A percentile compares a stretch with the other conserved stretches of the same genome.
Evolutionary conservation across 140 eudicot species (phyloP).

Genomic region (Stevia rebaudiana): DNA sequence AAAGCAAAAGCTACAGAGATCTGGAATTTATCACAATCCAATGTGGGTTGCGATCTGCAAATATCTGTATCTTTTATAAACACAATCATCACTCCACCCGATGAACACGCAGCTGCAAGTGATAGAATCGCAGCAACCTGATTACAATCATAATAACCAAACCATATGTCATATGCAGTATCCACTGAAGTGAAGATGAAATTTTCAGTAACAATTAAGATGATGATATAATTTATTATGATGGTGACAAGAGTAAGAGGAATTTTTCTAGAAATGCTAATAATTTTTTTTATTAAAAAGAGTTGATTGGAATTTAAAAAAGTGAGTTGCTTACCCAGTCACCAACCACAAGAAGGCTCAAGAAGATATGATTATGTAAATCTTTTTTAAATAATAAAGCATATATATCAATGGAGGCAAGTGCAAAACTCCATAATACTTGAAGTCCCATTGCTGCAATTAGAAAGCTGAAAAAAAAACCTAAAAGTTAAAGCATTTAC

Average conservation of each 20-base stretch:
- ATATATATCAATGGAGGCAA: constrained; percentile 65
- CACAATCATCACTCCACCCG: constrained; percentile 76
- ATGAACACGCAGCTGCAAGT: constrained; percentile 79
- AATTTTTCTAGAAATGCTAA: too few species aligned
- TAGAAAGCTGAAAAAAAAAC: constrained; percentile 51
- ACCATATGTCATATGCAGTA: neutral
- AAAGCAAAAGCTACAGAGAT: constrained; percentile 73
- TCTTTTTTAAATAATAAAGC: constrained; percentile 54
- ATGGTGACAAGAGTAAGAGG: neutral
- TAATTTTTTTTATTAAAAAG: too few species aligned
- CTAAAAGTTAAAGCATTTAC: constrained; percentile 1
- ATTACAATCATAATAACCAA: neutral
- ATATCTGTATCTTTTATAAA: constrained; percentile 48
- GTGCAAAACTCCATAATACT: constrained; percentile 70
- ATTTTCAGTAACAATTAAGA: too few species aligned
- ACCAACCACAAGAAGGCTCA: constrained; percentile 64
- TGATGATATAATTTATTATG: neutral
- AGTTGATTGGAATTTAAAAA: constrained; percentile 1
- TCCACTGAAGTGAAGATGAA: neutral
- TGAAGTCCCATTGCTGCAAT: constrained; percentile 76
- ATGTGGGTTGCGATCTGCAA: constrained; percentile 35
- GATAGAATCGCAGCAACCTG: constrained; percentile 77
- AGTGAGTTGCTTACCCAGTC: constrained; percentile 55
- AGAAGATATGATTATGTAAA: constrained; percentile 43
- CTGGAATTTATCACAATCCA: constrained; percentile 56